Percentiles rank a stretch among this genome's conserved stretches.
These are phyloP conservation scores for Sextonia rubra DNA, from an alignment of 164 flowering plant genomes.

Conservation along the genomic window DNA sequence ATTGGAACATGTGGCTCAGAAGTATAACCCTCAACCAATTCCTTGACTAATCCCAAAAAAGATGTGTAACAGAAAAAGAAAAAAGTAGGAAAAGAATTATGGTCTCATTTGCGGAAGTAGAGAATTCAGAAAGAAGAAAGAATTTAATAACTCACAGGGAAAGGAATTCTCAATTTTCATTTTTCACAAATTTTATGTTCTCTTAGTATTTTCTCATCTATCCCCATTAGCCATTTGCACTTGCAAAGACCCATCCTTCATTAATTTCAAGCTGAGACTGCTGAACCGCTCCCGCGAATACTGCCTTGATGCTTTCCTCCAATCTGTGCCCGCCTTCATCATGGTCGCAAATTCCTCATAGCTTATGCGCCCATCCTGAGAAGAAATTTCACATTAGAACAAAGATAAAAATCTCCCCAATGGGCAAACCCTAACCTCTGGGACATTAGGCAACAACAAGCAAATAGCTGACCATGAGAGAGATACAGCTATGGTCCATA, in stretches of 20 bases:
- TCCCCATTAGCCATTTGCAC: conserved; percentile 25
- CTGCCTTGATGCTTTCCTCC: conserved; percentile 89
- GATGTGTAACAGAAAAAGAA: background rate
- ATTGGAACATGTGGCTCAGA: background rate
- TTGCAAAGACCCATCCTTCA: conserved; percentile 64
- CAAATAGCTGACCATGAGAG: too few relatives aligned
- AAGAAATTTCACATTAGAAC: background rate
- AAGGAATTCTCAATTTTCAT: background rate
- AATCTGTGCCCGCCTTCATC: conserved; percentile 94
- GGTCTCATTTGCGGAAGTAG: background rate
- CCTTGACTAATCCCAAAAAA: background rate
- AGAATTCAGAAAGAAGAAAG: conserved; percentile 5
- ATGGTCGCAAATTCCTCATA: conserved; percentile 72
- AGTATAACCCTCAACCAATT: background rate
- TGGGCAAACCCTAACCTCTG: too few relatives aligned
- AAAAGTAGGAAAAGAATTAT: background rate
- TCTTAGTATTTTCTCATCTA: conserved; percentile 12
- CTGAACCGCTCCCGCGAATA: conserved; percentile 77
- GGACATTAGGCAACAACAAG: too few relatives aligned
- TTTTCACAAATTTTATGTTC: background rate
- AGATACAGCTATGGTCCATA: too few relatives aligned
- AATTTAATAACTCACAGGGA: conserved; percentile 9
- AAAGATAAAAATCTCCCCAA: background rate
- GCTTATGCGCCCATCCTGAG: conserved; percentile 85
- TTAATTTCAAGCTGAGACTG: conserved; percentile 59